Evolutionary conservation across 1,139 yeast genomes (phyloP).

Genomic region (Hyphopichia pseudoburtonii): DNA sequence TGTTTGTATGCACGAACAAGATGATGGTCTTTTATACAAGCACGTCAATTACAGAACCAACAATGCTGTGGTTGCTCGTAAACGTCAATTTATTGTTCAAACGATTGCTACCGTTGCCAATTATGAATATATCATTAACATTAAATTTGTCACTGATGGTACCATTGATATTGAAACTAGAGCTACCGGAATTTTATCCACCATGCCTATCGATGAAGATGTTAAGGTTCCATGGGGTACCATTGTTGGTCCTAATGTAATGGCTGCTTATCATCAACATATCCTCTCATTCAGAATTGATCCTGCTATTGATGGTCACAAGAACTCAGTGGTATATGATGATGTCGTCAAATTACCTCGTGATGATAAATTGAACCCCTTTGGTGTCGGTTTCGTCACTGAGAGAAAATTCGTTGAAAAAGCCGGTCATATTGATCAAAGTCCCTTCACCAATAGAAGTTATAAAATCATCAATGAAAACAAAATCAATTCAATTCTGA

Average conservation of each 20-base stretch:
- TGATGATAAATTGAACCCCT: conserved; percentile 60
- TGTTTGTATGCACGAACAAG: conserved; percentile 89
- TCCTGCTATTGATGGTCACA: conserved; percentile 84
- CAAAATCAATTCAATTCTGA: conserved; percentile 71
- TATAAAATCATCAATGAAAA: conserved; percentile 80
- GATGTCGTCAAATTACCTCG: conserved; percentile 69
- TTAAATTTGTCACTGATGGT: conserved; percentile 81
- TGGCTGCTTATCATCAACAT: conserved; percentile 91
- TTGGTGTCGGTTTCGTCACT: conserved; percentile 72
- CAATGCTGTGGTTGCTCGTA: conserved; percentile 75
- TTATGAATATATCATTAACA: conserved; percentile 79
- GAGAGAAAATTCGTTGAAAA: conserved; percentile 67
- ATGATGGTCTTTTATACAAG: conserved; percentile 70
- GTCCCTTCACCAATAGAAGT: conserved; percentile 74
- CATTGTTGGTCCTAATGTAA: conserved; percentile 78
- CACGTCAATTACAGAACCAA: conserved; percentile 83
- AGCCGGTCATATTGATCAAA: conserved; percentile 72
- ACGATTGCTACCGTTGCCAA: conserved; percentile 89
- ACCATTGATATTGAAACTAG: conserved; percentile 79
- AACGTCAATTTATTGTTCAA: conserved; percentile 82
- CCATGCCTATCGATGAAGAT: conserved; percentile 81
- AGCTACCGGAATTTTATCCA: conserved; percentile 84
- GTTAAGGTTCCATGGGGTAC: conserved; percentile 82
- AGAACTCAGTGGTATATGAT: conserved; percentile 73
- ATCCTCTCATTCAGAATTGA: conserved; percentile 81